A percentile compares a stretch with the other conserved stretches of the same genome.
These are phyloP conservation scores for Fusarium graminum DNA, from an alignment of 2,329 filamentous ascomycete species.

Conservation along the genomic window DNA sequence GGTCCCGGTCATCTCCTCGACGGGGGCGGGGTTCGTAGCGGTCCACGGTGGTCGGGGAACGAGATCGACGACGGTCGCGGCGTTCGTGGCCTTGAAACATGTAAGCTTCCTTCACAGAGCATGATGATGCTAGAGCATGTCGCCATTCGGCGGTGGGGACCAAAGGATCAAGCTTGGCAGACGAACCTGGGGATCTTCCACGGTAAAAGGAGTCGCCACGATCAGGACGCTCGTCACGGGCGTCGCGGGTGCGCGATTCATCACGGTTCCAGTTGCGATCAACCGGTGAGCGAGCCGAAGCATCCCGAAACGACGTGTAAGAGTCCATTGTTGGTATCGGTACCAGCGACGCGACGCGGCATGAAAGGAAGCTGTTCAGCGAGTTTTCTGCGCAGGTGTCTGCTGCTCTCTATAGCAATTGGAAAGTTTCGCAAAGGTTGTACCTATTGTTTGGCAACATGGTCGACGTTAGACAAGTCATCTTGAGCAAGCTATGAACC, in stretches of 20 bases:
- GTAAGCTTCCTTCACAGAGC: slow-evolving; percentile 8
- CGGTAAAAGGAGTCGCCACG: slow-evolving; percentile 73
- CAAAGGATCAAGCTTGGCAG: background rate
- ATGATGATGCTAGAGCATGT: slow-evolving; percentile 1
- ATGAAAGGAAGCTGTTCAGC: slow-evolving; percentile 23
- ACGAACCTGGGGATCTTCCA: slow-evolving; percentile 78
- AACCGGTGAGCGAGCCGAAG: slow-evolving; percentile 64
- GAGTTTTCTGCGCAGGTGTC: slow-evolving; percentile 20
- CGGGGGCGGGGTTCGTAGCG: slow-evolving; percentile 80
- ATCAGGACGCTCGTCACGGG: slow-evolving; percentile 60
- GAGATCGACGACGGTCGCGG: slow-evolving; percentile 73
- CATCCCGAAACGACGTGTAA: slow-evolving; percentile 66
- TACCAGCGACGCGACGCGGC: slow-evolving; percentile 33
- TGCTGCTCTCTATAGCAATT: slow-evolving; percentile 39
- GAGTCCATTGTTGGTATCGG: slow-evolving; percentile 63
- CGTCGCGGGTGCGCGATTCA: slow-evolving; percentile 63
- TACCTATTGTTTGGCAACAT: slow-evolving; percentile 65
- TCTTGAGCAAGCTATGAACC: slow-evolving; percentile 54
- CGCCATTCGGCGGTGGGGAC: background rate
- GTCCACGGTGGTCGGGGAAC: slow-evolving; percentile 79
- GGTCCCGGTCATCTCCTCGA: slow-evolving; percentile 76
- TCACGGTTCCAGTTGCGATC: slow-evolving; percentile 68
- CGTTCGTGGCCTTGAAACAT: slow-evolving; percentile 65
- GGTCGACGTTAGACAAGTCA: slow-evolving; percentile 69
- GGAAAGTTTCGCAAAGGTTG: slow-evolving; percentile 46